A percentile compares a stretch with the other conserved stretches of the same genome.
These are phyloP conservation scores for Cyphellophora europaea DNA, from an alignment of 2,329 filamentous ascomycete genomes.

Conservation along the genomic window DNA sequence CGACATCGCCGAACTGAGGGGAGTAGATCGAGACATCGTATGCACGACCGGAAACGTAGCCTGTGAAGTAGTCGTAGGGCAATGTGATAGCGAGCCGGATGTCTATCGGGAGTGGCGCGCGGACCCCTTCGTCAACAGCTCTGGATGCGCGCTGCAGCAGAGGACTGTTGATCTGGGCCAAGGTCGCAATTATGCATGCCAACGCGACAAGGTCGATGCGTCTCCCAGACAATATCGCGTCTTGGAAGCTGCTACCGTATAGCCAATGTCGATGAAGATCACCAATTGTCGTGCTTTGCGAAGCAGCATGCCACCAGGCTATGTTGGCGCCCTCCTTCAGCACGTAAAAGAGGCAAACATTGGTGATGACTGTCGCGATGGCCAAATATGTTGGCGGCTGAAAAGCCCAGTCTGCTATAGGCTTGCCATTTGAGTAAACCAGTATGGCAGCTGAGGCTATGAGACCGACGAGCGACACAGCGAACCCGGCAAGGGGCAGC, in stretches of 20 bases:
- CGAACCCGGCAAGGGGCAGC: neutral
- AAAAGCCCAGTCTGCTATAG: conserved; percentile 7
- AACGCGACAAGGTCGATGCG: conserved; percentile 12
- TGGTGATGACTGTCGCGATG: conserved; percentile 10
- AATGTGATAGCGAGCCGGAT: conserved; percentile 1
- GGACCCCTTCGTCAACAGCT: neutral
- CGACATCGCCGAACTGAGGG: conserved; percentile 3
- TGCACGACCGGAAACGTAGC: conserved; percentile 3
- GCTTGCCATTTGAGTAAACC: conserved; percentile 3
- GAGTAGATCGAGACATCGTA: conserved; percentile 2
- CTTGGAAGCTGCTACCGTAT: conserved; percentile 10
- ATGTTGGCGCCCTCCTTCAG: conserved; percentile 7
- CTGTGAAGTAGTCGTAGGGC: conserved; percentile 3
- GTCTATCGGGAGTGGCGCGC: neutral
- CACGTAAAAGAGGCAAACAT: conserved; percentile 8
- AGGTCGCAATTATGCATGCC: conserved; percentile 7
- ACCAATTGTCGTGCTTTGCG: conserved; percentile 5
- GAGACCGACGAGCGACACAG: conserved; percentile 1
- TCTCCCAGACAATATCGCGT: conserved; percentile 4
- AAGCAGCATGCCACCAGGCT: conserved; percentile 9
- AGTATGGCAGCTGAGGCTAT: conserved; percentile 7
- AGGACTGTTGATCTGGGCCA: conserved; percentile 9
- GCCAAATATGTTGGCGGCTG: conserved; percentile 11
- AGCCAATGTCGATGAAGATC: conserved; percentile 13
- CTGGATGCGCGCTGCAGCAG: conserved; percentile 13